Evolutionary conservation across 2,329 filamentous ascomycete species (phyloP).

Genomic region (Endocalyx cinctus): DNA sequence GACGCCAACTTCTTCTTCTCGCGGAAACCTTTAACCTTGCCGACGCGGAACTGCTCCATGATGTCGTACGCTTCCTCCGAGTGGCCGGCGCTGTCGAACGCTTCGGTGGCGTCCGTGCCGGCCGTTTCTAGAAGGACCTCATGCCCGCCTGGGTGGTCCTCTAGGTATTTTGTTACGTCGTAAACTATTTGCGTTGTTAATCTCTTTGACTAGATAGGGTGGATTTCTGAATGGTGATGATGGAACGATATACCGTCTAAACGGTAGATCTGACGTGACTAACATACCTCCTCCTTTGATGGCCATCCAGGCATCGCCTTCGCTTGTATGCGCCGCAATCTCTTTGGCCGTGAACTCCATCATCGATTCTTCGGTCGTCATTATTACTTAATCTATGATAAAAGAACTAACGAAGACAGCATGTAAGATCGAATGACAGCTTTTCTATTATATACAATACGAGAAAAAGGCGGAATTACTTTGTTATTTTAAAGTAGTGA

Average conservation of each 20-base stretch:
- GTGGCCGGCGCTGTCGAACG: constrained; percentile 81
- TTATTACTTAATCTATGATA: too few relatives aligned
- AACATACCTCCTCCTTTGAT: constrained; percentile 49
- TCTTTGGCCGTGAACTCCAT: constrained; percentile 33
- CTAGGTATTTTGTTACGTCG: constrained; percentile 51
- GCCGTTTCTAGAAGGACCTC: constrained; percentile 74
- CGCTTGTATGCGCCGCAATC: constrained; percentile 44
- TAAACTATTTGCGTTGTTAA: constrained; percentile 45
- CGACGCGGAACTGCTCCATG: constrained; percentile 33
- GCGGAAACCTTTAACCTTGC: constrained; percentile 31
- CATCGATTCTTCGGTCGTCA: constrained; percentile 15
- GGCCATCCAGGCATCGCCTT: constrained; percentile 48
- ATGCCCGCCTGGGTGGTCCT: constrained; percentile 67
- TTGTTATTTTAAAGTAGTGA: too few relatives aligned
- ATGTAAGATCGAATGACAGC: too few relatives aligned
- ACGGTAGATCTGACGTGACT: not conserved
- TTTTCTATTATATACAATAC: too few relatives aligned
- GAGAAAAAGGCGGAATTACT: too few relatives aligned
- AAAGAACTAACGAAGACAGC: too few relatives aligned
- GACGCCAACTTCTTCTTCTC: constrained; percentile 14
- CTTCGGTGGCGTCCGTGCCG: constrained; percentile 73
- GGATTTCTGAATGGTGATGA: not conserved
- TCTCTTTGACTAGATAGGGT: not conserved
- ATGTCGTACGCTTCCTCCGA: constrained; percentile 55
- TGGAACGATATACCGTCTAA: not conserved